Evolutionary conservation across 768 basidiomycete genomes (phyloP), one percentile per base, ranked within the genome.

Genomic region (Amanita inopinata): DNA sequence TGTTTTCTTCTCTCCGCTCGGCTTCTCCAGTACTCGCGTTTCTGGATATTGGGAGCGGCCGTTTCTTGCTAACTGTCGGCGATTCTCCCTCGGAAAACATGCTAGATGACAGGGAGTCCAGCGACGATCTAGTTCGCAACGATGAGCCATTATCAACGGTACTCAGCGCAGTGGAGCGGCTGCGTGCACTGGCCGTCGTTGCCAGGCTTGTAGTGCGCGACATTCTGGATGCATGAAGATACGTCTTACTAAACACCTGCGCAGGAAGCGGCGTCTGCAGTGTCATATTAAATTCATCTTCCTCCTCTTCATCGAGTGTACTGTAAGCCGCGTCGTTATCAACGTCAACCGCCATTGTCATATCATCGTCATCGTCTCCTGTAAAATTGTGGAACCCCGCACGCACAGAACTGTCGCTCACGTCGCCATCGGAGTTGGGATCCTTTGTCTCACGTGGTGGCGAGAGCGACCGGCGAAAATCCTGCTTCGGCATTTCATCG

Each of bases 381-480:
- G 19, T 46, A 43, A 49, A 43, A 5, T 18, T 35, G 45, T 61
- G 58, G 64, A 70, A 71, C 74, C 74, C 71, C 28, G 51, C 36
- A 38, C 47, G 42, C 46, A 49, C 40, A 48, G 54, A 51, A 46
- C 61, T 57, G 71, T 80, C 77, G 78, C 80, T 79, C 76, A 66
- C 70, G 75, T 61, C 64, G 55, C 62, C 59, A 61, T 65, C 72
- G 60, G 67, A 73, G 73, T 71, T 65, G 69, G 75, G 70, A 68
- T 73, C 69, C 57, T 59, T 56, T 30, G 68, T 70, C 71, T 76
- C 72, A 71, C 67, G 74, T 59, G 65, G 72, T 57, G 62, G 71
- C 76, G 66, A 70, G 79, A 82, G 79, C 80, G 71, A 76, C 74
- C 56, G 55, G 48, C 56, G 67, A 83, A 83, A 84, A 83, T 62